Evolutionary conservation across 2,329 filamentous ascomycete species (phyloP).

Genomic region (Plectosphaerella cucumerina): DNA sequence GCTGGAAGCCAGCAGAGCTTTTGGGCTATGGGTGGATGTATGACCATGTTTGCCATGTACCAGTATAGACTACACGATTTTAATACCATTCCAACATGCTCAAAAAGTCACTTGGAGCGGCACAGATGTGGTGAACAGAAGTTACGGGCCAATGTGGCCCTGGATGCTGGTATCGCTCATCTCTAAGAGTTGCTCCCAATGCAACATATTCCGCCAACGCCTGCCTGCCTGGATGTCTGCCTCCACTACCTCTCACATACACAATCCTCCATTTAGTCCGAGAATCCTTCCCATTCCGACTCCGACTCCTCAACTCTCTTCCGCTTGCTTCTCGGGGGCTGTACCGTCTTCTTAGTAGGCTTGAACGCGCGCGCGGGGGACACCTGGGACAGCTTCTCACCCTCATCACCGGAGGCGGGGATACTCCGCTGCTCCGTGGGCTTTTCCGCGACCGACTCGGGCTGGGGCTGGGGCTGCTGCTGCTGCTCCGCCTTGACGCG

Average conservation of each 20-base stretch:
- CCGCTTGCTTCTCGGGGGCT: neutral
- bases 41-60: too few relatives aligned
- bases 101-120: too few relatives aligned
- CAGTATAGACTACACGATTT: too few relatives aligned
- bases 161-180: neutral
- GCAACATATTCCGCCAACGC: neutral
- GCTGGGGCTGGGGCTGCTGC: too few relatives aligned
- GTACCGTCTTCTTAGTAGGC: conserved; percentile 1
- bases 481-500: conserved; percentile 12
- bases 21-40: too few relatives aligned
- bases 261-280: conserved; percentile 5
- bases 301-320: conserved; percentile 2
- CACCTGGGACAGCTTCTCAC: neutral
- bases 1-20: neutral
- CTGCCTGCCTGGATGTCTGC: neutral
- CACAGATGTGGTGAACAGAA: too few relatives aligned
- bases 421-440: conserved; percentile 9
- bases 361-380: neutral
- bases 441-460: conserved; percentile 9
- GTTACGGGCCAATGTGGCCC: too few relatives aligned
- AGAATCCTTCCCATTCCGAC: conserved; percentile 15
- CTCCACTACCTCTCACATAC: too few relatives aligned
- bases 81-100: too few relatives aligned
- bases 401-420: conserved; percentile 12
- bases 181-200: neutral